Evolutionary conservation across 495 filamentous ascomycete genomes (phyloP).

Genomic region (Hyaloscypha variabilis): DNA sequence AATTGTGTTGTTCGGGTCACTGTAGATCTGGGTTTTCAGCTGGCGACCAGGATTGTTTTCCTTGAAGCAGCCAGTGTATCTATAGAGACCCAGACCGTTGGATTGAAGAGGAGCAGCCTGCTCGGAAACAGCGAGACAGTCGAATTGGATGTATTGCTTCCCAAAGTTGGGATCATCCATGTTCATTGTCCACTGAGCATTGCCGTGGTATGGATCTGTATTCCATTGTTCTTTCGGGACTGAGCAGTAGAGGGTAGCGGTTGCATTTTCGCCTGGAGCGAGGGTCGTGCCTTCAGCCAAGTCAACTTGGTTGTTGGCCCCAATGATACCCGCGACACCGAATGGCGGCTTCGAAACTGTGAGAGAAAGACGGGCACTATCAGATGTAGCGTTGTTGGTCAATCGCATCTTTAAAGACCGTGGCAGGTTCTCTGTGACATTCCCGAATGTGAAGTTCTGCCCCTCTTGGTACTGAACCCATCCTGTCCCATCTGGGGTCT

Average conservation of each 20-base stretch:
- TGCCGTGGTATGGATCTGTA: conserved; percentile 40
- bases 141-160: conserved; percentile 42
- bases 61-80: conserved; percentile 44
- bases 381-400: conserved; percentile 42
- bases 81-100: conserved; percentile 38
- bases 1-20: conserved; percentile 37
- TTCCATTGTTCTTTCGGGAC: conserved; percentile 51
- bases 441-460: conserved; percentile 46
- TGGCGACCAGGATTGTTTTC: conserved; percentile 45
- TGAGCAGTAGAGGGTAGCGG: conserved; percentile 46
- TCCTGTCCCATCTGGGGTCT: conserved; percentile 43
- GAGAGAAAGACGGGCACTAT: conserved; percentile 41
- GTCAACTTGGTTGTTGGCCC: conserved; percentile 46
- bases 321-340: conserved; percentile 40
- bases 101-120: conserved; percentile 41
- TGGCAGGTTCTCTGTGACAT: conserved; percentile 42
- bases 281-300: conserved; percentile 52
- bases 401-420: conserved; percentile 42
- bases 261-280: conserved; percentile 40
- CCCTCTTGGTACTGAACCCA: conserved; percentile 45
- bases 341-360: conserved; percentile 54
- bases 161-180: conserved; percentile 44
- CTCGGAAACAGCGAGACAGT: conserved; percentile 40
- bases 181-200: conserved; percentile 48
- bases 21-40: conserved; percentile 38